These are phyloP conservation scores for Aspergillus incahuasiensis DNA, from an alignment of 495 filamentous ascomycete species.

Conservation along the genomic window DNA sequence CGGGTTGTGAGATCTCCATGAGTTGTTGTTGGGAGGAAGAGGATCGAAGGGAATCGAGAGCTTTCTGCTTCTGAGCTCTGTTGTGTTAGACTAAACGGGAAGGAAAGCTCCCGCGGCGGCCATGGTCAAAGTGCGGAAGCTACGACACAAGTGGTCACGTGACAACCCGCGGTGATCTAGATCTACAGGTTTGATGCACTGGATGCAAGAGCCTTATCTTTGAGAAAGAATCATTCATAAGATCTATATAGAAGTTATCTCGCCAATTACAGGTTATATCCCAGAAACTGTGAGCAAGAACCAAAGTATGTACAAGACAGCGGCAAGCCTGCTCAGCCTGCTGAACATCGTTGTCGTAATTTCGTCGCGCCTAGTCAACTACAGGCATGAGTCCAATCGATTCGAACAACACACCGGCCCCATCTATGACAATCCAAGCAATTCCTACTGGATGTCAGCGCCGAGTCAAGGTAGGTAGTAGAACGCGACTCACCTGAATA, in stretches of 20 bases:
- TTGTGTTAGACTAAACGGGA: neutral
- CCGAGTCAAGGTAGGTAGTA: neutral
- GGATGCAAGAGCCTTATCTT: neutral
- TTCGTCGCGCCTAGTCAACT: neutral
- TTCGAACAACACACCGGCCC: slow-evolving; percentile 62
- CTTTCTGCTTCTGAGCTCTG: neutral
- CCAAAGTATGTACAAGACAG: slow-evolving; percentile 15
- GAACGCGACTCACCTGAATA: slow-evolving; percentile 66
- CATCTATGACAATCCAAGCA: slow-evolving; percentile 66
- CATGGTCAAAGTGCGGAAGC: neutral
- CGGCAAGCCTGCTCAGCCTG: slow-evolving; percentile 16
- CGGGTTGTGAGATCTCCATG: slow-evolving; percentile 11
- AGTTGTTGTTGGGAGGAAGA: slow-evolving; percentile 1
- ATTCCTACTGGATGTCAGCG: slow-evolving; percentile 51
- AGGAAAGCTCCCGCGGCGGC: neutral
- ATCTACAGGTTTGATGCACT: no score
- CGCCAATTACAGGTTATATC: neutral
- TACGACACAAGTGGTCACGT: neutral
- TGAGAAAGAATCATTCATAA: neutral
- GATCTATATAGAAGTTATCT: neutral
- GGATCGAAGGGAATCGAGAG: neutral
- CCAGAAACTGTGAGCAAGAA: slow-evolving; percentile 1
- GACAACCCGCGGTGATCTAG: no score
- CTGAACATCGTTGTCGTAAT: slow-evolving; percentile 14
- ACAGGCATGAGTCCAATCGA: slow-evolving; percentile 50